Conservation (phyloP, 1,139 yeast species). For the Sugiyamaella xylanicola region DNA sequence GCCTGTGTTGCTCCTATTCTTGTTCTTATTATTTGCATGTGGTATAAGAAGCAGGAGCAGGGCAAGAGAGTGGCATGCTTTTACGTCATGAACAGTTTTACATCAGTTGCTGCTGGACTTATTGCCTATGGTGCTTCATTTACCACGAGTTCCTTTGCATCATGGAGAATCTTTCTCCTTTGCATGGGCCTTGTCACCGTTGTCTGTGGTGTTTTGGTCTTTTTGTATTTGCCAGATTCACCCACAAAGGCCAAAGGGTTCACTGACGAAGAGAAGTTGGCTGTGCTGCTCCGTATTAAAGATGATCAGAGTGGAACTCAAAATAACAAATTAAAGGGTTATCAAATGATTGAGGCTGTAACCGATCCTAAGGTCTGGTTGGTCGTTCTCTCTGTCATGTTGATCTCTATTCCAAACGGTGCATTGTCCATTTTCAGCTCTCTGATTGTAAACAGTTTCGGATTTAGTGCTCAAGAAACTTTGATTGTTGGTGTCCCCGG, state of each 20-base stretch:
- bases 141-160: slow-evolving; percentile 28
- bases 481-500: slow-evolving; percentile 22
- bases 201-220: slow-evolving; percentile 3
- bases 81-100: slow-evolving; percentile 32
- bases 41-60: slow-evolving; percentile 36
- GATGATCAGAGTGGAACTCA: slow-evolving; percentile 18
- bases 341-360: slow-evolving; percentile 17
- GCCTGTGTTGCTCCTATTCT: slow-evolving; percentile 37
- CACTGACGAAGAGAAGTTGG: slow-evolving; percentile 15
- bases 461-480: slow-evolving; percentile 21
- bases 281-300: slow-evolving; percentile 12
- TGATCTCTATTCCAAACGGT: slow-evolving; percentile 32
- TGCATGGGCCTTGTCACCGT: slow-evolving; percentile 17
- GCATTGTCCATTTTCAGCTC: slow-evolving; percentile 20
- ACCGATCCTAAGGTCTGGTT: slow-evolving; percentile 38
- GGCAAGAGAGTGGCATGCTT: slow-evolving; percentile 25
- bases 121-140: slow-evolving; percentile 45
- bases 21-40: slow-evolving; percentile 32
- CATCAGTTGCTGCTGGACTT: slow-evolving; percentile 43
- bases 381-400: slow-evolving; percentile 38
- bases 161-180: slow-evolving; percentile 16
- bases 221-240: slow-evolving; percentile 13
- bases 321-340: slow-evolving; percentile 12
- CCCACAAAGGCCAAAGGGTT: slow-evolving; percentile 10
- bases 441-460: slow-evolving; percentile 23